phyloP scores from a whole-genome alignment of 345 rosid species.

The Combretum micranthum region DNA sequence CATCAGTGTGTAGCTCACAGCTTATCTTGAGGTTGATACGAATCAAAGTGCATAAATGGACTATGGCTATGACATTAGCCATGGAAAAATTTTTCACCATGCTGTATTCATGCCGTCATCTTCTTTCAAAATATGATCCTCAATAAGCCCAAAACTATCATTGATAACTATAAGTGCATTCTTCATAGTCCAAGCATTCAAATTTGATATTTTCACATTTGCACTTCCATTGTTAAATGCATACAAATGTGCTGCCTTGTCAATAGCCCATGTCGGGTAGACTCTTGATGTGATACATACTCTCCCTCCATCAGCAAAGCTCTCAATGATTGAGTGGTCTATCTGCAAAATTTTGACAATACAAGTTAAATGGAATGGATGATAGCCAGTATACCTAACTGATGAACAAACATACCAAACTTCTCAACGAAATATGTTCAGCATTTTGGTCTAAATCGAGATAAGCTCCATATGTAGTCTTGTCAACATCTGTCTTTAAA shows the following conservation, averaged over 20 bases:
- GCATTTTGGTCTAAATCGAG: slow-evolving; percentile 31
- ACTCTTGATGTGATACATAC: slow-evolving; percentile 26
- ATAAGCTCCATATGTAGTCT: slow-evolving; percentile 46
- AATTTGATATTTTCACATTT: slow-evolving; percentile 2
- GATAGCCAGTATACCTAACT: too few relatives aligned
- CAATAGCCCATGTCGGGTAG: slow-evolving; percentile 21
- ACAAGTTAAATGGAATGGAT: too few relatives aligned
- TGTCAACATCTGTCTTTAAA: slow-evolving; percentile 33
- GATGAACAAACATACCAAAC: slow-evolving; percentile 20
- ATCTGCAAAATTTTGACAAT: slow-evolving; percentile 10
- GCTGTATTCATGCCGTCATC: neutral
- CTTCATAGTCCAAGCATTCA: slow-evolving; percentile 19
- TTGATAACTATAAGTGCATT: neutral
- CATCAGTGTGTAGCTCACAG: too few relatives aligned
- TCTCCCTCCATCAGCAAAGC: slow-evolving; percentile 25
- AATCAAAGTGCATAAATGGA: too few relatives aligned
- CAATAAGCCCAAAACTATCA: neutral
- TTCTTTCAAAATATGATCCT: neutral
- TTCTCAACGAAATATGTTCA: slow-evolving; percentile 34
- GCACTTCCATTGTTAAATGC: slow-evolving; percentile 18
- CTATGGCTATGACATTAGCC: too few relatives aligned
- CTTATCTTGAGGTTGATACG: slow-evolving; percentile 1
- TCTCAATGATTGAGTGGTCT: slow-evolving; percentile 36
- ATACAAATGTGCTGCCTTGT: slow-evolving; percentile 10
- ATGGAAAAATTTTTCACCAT: too few relatives aligned